Evolutionary conservation across 345 rosid species (phyloP), one percentile per base, ranked within the genome.

Genomic region (Turnera subulata): DNA sequence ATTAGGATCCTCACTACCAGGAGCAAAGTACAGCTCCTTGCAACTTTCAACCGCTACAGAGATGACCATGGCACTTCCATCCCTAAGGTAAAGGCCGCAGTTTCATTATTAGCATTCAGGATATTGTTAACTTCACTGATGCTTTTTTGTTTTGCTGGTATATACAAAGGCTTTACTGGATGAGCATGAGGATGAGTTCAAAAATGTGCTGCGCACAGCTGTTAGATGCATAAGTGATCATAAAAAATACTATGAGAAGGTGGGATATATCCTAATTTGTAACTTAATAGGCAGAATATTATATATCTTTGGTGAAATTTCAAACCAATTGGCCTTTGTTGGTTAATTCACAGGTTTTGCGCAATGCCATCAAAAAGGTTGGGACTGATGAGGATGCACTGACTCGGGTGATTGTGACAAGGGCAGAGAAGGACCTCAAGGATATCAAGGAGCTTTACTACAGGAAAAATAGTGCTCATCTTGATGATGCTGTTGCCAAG

Each of bases 401-500:
- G 2, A 77, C 82, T 23, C 60, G 85, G 4, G 82, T 77, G 65
- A 80, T 77, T 11, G 68, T 75, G 5, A 70, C 74, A 6, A 73
- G 93, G 66, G 84, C 83, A 0, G 93, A 85, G 74, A 79, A 73
- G 78, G 84, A 82, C 51, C 51, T 80, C 77, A 53, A 61, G 63
- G 63, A 56, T 11, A 80, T 85, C 65, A 82, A 82, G 67, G 86
- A 80, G 58, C 45, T 56, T 21, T 85, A 82, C 51, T 58, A 82
- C 68, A 76, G 75, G 72, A 75, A 78, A 62, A 85, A 80, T 80
- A 82, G 83, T 35, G 74, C 63, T 23, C 11, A 73, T 16, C 84
- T 85, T 24, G 78, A 71, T 7, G 73, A 75, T 6, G 80, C 73
- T 12, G 79, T 82, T 47, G 85, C 80, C 46, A 78, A 75, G 64